These are phyloP conservation scores for Leccinellum luteum DNA, from an alignment of 768 basidiomycete species.

Conservation along the genomic window DNA sequence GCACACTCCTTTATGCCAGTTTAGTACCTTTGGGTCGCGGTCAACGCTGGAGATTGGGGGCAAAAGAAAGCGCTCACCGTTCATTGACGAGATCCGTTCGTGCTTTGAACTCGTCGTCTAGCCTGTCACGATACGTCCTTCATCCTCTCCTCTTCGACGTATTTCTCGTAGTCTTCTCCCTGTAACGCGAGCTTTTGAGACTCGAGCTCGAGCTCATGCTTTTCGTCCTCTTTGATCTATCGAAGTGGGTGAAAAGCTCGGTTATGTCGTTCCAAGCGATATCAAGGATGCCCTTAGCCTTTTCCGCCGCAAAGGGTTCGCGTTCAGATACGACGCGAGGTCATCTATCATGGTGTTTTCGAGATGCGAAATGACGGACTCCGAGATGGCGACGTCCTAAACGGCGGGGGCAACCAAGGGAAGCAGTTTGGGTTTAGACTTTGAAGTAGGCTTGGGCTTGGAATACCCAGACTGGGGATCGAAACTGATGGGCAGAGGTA, in stretches of 20 bases:
- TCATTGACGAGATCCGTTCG: slow-evolving; percentile 95
- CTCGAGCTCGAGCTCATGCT: slow-evolving; percentile 66
- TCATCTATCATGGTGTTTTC: slow-evolving; percentile 92
- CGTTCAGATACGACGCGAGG: slow-evolving; percentile 78
- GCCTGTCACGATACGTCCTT: slow-evolving; percentile 77
- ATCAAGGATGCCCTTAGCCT: slow-evolving; percentile 74
- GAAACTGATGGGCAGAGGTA: slow-evolving; percentile 85
- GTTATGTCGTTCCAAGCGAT: slow-evolving; percentile 80
- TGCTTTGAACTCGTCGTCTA: slow-evolving; percentile 78
- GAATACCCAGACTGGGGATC: slow-evolving; percentile 91
- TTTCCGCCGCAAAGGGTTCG: slow-evolving; percentile 63
- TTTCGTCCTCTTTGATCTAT: slow-evolving; percentile 79
- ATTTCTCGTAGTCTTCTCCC: slow-evolving; percentile 80
- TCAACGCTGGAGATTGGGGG: not conserved
- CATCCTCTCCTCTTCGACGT: slow-evolving; percentile 74
- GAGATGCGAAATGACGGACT: slow-evolving; percentile 92
- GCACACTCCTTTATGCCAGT: no score
- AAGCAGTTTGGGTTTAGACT: slow-evolving; percentile 40
- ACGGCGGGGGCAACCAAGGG: slow-evolving; percentile 84
- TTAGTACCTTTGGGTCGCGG: no score
- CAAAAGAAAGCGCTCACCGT: slow-evolving; percentile 52
- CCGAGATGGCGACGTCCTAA: slow-evolving; percentile 64
- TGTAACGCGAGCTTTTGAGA: slow-evolving; percentile 81
- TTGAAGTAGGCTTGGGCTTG: slow-evolving; percentile 53
- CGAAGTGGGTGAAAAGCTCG: slow-evolving; percentile 71